These are phyloP conservation scores for Dovyalis caffra DNA, from an alignment of 345 rosid genomes.

Conservation along the genomic window DNA sequence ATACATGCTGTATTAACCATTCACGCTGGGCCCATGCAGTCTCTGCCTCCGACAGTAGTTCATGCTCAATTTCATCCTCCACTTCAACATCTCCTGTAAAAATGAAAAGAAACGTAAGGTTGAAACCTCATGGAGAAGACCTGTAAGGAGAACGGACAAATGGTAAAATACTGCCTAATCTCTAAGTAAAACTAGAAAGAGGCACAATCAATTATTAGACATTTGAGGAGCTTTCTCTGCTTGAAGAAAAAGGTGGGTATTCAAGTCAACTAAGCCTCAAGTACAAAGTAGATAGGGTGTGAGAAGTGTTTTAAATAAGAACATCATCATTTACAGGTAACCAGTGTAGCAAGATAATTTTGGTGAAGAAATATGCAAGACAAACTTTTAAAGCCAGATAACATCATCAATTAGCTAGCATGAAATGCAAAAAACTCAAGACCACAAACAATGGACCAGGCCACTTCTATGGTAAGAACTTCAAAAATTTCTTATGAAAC, in stretches of 20 bases:
- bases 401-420: background rate
- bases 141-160: too few relatives aligned
- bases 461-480: too few relatives aligned
- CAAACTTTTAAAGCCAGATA: background rate
- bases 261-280: too few relatives aligned
- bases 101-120: too few relatives aligned
- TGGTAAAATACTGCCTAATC: background rate
- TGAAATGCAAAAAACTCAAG: background rate
- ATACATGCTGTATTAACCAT: slow-evolving; percentile 93
- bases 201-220: background rate
- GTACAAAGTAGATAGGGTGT: too few relatives aligned
- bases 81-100: slow-evolving; percentile 36
- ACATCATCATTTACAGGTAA: too few relatives aligned
- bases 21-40: slow-evolving; percentile 93
- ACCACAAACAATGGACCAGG: background rate
- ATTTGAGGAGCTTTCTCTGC: background rate
- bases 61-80: slow-evolving; percentile 55
- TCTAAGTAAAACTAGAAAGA: background rate
- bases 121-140: too few relatives aligned
- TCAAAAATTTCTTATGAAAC: too few relatives aligned
- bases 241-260: background rate
- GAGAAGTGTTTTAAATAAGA: too few relatives aligned
- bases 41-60: slow-evolving; percentile 76
- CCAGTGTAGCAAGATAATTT: too few relatives aligned
- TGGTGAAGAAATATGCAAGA: too few relatives aligned